These are phyloP conservation scores for Bjerkandera adusta DNA, from an alignment of 1,284 basidiomycete species.

Conservation along the genomic window DNA sequence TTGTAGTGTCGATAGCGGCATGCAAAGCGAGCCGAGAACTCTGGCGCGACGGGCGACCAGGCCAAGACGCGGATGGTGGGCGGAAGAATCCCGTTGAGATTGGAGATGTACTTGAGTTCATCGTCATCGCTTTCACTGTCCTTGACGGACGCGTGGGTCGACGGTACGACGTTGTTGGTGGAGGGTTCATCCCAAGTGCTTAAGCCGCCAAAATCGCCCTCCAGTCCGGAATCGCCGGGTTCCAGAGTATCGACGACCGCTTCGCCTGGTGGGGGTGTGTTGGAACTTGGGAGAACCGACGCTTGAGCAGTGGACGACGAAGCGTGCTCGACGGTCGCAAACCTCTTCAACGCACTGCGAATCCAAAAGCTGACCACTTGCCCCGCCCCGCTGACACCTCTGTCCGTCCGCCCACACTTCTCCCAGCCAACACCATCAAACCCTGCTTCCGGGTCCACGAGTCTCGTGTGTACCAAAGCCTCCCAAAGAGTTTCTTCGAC, in stretches of 20 bases:
- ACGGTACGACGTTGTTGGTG: constrained; percentile 28
- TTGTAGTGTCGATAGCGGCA: constrained; percentile 94
- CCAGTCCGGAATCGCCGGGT: constrained; percentile 16
- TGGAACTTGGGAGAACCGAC: too few relatives aligned
- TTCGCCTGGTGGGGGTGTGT: too few relatives aligned
- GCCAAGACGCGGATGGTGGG: constrained; percentile 89
- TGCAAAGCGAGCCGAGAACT: constrained; percentile 88
- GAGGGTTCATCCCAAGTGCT: constrained; percentile 28
- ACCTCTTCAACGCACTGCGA: constrained; percentile 51
- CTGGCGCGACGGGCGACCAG: constrained; percentile 86
- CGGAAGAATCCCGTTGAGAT: constrained; percentile 91
- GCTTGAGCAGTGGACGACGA: too few relatives aligned
- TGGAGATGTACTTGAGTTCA: constrained; percentile 79
- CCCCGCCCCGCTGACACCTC: constrained; percentile 91
- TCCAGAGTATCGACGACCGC: neutral
- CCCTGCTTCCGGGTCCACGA: constrained; percentile 74
- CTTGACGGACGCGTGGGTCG: constrained; percentile 17
- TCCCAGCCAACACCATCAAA: constrained; percentile 89
- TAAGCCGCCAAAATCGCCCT: constrained; percentile 30
- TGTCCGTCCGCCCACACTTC: constrained; percentile 91
- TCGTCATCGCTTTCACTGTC: constrained; percentile 23
- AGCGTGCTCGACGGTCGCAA: neutral
- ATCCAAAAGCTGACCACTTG: constrained; percentile 95
- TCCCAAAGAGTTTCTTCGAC: constrained; percentile 89
- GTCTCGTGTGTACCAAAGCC: constrained; percentile 72